Evolutionary conservation across 1,139 yeast species (phyloP).

Genomic region (Scheffersomyces titani): DNA sequence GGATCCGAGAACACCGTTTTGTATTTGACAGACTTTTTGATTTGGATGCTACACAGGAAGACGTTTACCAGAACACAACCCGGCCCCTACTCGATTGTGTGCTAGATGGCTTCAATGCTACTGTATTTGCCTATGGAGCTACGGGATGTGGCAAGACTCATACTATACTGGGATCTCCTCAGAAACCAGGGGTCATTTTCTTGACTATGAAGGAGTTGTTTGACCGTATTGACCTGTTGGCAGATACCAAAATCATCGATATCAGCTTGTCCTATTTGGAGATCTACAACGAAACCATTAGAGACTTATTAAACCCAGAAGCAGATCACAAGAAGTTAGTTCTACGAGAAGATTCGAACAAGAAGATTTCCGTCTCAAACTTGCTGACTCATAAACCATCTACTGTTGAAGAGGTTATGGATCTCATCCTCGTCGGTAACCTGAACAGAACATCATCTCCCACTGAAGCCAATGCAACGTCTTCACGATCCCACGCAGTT

Average conservation of each 20-base stretch:
- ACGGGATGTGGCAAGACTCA: slow-evolving; percentile 99
- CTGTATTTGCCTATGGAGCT: slow-evolving; percentile 96
- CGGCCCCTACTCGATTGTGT: slow-evolving; percentile 72
- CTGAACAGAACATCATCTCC: slow-evolving; percentile 78
- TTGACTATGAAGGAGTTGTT: slow-evolving; percentile 78
- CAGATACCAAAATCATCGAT: slow-evolving; percentile 59
- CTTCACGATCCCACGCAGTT: slow-evolving; percentile 92
- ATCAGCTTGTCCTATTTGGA: slow-evolving; percentile 76
- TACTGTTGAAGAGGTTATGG: slow-evolving; percentile 78
- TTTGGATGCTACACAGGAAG: slow-evolving; percentile 59
- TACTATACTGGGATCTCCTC: slow-evolving; percentile 77
- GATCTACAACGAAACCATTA: slow-evolving; percentile 85
- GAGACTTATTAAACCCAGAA: slow-evolving; percentile 70
- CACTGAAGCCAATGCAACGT: slow-evolving; percentile 87
- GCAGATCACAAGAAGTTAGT: slow-evolving; percentile 48
- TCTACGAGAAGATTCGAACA: slow-evolving; percentile 71
- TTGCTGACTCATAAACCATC: slow-evolving; percentile 64
- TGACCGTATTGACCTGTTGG: slow-evolving; percentile 52
- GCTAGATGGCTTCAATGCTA: slow-evolving; percentile 83
- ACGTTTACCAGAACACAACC: slow-evolving; percentile 69
- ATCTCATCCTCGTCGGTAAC: slow-evolving; percentile 72
- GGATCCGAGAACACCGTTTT: slow-evolving; percentile 76
- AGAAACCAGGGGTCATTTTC: slow-evolving; percentile 79
- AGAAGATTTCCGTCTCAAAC: slow-evolving; percentile 73
- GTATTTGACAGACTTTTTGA: slow-evolving; percentile 83